A percentile compares a stretch with the other conserved stretches of the same genome.
These are phyloP conservation scores for Cucurbita ficifolia DNA, from an alignment of 306 rosid genomes.

Conservation along the genomic window DNA sequence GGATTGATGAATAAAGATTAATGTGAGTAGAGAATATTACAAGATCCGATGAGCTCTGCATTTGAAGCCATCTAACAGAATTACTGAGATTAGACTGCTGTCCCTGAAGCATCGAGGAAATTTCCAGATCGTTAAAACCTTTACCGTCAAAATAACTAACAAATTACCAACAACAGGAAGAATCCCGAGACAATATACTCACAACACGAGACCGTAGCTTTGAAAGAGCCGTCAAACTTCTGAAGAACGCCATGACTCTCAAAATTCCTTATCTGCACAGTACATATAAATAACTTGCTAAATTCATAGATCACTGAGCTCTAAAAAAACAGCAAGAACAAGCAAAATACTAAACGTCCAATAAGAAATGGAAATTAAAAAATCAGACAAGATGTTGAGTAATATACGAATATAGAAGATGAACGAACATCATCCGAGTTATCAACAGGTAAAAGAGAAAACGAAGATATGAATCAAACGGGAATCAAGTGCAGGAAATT, in stretches of 20 bases:
- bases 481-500: not conserved
- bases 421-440: not conserved
- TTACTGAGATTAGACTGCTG: slow-evolving; percentile 54
- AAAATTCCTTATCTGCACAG: slow-evolving; percentile 4
- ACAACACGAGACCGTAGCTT: slow-evolving; percentile 76
- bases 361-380: not conserved
- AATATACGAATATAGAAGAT: not conserved
- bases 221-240: slow-evolving; percentile 55
- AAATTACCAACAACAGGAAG: not conserved
- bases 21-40: slow-evolving; percentile 20
- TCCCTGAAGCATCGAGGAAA: slow-evolving; percentile 30
- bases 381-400: not conserved
- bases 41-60: slow-evolving; percentile 45
- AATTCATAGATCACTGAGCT: not conserved
- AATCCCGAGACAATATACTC: slow-evolving; percentile 6
- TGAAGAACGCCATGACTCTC: slow-evolving; percentile 40
- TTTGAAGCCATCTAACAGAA: slow-evolving; percentile 82
- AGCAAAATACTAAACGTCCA: not conserved
- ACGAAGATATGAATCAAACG: not conserved
- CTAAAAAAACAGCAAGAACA: not conserved
- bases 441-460: not conserved
- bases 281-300: not conserved
- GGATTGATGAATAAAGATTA: not conserved
- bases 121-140: not conserved
- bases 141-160: not conserved